phyloP scores from a whole-genome alignment of 192 early-diverging fungal genomes.

The Coemansia sp. region DNA sequence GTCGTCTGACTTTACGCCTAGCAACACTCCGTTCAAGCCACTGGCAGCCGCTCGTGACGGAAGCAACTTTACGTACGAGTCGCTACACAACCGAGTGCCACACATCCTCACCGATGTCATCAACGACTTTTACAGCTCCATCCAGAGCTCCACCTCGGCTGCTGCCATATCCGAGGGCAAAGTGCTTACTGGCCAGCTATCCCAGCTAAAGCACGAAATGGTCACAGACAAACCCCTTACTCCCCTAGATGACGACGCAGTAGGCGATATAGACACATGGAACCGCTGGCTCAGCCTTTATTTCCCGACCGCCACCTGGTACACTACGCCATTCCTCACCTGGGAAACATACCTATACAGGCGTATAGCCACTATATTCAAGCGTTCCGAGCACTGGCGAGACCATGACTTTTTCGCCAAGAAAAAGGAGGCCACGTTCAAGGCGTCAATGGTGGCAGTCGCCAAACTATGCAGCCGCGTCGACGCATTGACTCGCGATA shows the following conservation, averaged over 20 bases:
- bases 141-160: conserved; percentile 36
- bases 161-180: conserved; percentile 64
- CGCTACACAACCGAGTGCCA: conserved; percentile 76
- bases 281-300: conserved; percentile 61
- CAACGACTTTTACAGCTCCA: conserved; percentile 67
- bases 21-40: conserved; percentile 62
- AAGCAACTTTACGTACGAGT: conserved; percentile 77
- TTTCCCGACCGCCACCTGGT: conserved; percentile 70
- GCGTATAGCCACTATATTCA: conserved; percentile 66
- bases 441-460: conserved; percentile 65
- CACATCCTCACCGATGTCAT: conserved; percentile 82
- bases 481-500: conserved; percentile 32
- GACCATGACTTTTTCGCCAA: conserved; percentile 73
- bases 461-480: conserved; percentile 68
- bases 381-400: conserved; percentile 60
- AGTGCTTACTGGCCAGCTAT: conserved; percentile 65
- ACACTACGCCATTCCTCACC: conserved; percentile 77
- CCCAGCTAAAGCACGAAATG: conserved; percentile 75
- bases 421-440: conserved; percentile 72
- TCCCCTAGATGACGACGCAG: conserved; percentile 55
- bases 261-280: conserved; percentile 67
- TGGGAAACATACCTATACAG: conserved; percentile 87
- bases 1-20: conserved; percentile 39
- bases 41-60: conserved; percentile 65
- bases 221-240: conserved; percentile 61